Evolutionary conservation across 225 moss, liverwort and hornwort genomes (phyloP).

Genomic region (Climacium dendroides): DNA sequence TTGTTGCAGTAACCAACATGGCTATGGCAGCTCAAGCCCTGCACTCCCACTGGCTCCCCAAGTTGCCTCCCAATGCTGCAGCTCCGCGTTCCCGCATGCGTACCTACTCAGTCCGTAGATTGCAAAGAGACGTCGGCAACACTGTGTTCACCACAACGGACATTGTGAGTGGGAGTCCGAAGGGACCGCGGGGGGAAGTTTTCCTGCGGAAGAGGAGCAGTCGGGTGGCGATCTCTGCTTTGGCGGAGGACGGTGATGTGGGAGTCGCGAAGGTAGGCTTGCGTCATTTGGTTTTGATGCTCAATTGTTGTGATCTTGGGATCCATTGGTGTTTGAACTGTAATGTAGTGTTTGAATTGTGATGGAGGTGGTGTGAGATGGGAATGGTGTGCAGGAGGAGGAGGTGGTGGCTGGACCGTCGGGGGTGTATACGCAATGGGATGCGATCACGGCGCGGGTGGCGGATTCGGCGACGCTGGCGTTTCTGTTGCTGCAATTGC

Average conservation of each 20-base stretch:
- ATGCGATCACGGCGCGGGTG: slow-evolving; percentile 34
- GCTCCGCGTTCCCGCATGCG: too few relatives aligned
- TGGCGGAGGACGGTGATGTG: slow-evolving; percentile 8
- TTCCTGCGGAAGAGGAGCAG: not conserved
- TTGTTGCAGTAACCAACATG: not conserved
- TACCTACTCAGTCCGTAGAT: not conserved
- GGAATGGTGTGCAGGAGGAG: not conserved
- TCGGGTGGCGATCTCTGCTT: not conserved
- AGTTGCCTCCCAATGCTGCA: not conserved
- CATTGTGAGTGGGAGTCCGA: not conserved
- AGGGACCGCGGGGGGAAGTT: not conserved
- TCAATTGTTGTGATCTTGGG: not conserved
- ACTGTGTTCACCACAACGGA: not conserved
- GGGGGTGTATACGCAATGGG: slow-evolving; percentile 24
- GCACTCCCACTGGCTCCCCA: not conserved
- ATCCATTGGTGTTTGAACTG: not conserved
- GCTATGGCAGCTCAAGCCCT: not conserved
- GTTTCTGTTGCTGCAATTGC: slow-evolving; percentile 64
- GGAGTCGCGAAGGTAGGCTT: not conserved
- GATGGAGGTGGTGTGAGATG: not conserved
- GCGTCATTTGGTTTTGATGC: not conserved
- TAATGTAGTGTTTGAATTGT: not conserved
- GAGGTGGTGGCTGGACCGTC: not conserved
- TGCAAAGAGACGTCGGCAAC: not conserved
- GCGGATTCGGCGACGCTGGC: slow-evolving; percentile 62